Base-by-base conservation (phyloP, 1,284 basidiomycete genomes). In the Athelia sp. region DNA sequence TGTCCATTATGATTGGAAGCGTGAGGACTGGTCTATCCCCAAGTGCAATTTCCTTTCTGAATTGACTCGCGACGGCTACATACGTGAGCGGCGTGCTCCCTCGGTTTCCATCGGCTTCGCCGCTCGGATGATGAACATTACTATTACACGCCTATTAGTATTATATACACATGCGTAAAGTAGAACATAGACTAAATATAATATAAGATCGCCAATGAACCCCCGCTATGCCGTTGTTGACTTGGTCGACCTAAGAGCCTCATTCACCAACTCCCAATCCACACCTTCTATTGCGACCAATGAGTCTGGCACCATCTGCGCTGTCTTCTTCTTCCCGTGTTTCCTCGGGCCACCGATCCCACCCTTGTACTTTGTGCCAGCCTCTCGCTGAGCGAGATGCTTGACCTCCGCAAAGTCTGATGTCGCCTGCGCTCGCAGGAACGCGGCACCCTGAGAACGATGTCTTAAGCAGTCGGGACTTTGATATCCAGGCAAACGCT, bases 381-480 rank as follows among this genome's bases (percentile, higher is more conserved):
- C 70, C 10, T 60, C 73, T 48, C 71, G 68, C 62, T 78, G 76
- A 4, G 82, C 82, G 14, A 90, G 72, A 34, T 76, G 72, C 60
- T 79, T 82, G 51, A 92, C 75, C 63, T 90, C 84, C 2, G 73
- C 74, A 50, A 84, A 75, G 58, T 87, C 81, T 13, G 69, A 67
- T 9, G 83, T 84, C 3, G 85, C 83, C 64, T 92, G 90, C 2
- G 89, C 90, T 23, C 78, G 73, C 35, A 92, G 68, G 69, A 86
- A 92, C 1, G 73, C 73, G 2, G 80, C 76, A 46, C 72, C 76
- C 21, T 64, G 62, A 6, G 87, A 79, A 4, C 88, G 76, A 61
- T 92, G 87, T 3, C 60, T 61, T 38, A 88, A 66, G 55, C 81
- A 86, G 51, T 86, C 67, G 0, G 83, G 75, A 14, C 64, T 64